Evolutionary conservation across 306 rosid genomes (phyloP).

Genomic region (Abrus precatorius): DNA sequence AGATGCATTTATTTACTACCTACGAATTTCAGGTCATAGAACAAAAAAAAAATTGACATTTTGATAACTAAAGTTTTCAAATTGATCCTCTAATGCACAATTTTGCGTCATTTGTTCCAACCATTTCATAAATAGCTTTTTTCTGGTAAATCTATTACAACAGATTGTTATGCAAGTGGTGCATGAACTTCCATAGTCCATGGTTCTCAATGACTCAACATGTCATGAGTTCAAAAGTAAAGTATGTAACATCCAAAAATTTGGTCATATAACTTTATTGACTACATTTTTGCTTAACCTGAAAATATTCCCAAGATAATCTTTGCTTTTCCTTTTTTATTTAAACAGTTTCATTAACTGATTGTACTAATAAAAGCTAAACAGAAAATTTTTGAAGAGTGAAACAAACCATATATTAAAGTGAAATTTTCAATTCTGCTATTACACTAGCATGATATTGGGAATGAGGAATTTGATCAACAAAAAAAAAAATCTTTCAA

Average conservation of each 20-base stretch:
- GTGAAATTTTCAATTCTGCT: background rate
- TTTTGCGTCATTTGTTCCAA: background rate
- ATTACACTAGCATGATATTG: no score
- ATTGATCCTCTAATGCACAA: background rate
- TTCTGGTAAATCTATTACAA: background rate
- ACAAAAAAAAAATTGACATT: constrained; percentile 1
- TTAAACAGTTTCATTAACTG: background rate
- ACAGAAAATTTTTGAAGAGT: background rate
- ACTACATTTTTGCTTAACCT: background rate
- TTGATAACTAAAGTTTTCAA: background rate
- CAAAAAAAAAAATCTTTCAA: no score
- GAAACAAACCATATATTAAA: constrained; percentile 2
- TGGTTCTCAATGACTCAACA: constrained; percentile 10
- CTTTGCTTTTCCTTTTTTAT: background rate
- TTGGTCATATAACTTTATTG: background rate
- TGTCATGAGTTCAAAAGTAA: background rate
- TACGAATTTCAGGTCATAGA: constrained; percentile 12
- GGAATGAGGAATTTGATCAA: no score
- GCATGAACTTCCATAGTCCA: background rate
- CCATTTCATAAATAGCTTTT: background rate
- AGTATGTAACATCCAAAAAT: background rate
- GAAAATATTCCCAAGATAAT: background rate
- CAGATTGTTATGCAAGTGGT: background rate
- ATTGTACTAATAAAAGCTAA: background rate
- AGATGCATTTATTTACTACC: background rate